Evolutionary conservation across 2,329 filamentous ascomycete genomes (phyloP).

Genomic region (Penicillium sclerotiorum): DNA sequence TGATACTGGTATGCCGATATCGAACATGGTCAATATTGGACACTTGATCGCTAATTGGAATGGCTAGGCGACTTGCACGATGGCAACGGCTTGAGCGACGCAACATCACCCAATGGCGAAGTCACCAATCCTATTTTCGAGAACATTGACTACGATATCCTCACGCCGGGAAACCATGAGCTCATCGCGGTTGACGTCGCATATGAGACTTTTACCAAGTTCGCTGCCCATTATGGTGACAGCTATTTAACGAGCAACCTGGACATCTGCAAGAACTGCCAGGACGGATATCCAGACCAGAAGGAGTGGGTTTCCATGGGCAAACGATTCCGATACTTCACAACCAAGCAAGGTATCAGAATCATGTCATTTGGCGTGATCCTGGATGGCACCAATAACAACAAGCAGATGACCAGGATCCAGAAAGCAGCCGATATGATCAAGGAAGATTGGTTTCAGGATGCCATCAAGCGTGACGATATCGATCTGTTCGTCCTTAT

Average conservation of each 20-base stretch:
- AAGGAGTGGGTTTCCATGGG: conserved; percentile 49
- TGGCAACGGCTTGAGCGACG: conserved; percentile 64
- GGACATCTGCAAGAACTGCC: conserved; percentile 38
- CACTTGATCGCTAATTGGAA: too few relatives aligned
- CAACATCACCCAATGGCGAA: conserved; percentile 59
- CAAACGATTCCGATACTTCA: conserved; percentile 53
- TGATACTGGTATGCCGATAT: conserved; percentile 55
- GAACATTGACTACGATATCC: conserved; percentile 56
- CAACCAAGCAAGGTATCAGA: conserved; percentile 51
- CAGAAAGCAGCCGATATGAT: conserved; percentile 40
- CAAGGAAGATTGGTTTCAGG: conserved; percentile 62
- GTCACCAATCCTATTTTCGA: conserved; percentile 58
- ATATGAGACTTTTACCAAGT: conserved; percentile 63
- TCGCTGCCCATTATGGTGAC: conserved; percentile 60
- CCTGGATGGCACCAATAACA: conserved; percentile 57
- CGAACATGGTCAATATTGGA: too few relatives aligned
- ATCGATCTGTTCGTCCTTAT: conserved; percentile 67
- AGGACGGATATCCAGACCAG: conserved; percentile 21
- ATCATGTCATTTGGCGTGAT: conserved; percentile 58
- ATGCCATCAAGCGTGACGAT: conserved; percentile 56
- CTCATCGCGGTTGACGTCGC: conserved; percentile 65
- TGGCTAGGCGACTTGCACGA: conserved; percentile 67
- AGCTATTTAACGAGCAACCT: conserved; percentile 59
- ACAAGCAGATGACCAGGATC: conserved; percentile 34
- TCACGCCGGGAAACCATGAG: conserved; percentile 66